A percentile compares a stretch with the other conserved stretches of the same genome.
These are phyloP conservation scores for Boletus coccyginus DNA, from an alignment of 768 basidiomycete species.

Conservation along the genomic window DNA sequence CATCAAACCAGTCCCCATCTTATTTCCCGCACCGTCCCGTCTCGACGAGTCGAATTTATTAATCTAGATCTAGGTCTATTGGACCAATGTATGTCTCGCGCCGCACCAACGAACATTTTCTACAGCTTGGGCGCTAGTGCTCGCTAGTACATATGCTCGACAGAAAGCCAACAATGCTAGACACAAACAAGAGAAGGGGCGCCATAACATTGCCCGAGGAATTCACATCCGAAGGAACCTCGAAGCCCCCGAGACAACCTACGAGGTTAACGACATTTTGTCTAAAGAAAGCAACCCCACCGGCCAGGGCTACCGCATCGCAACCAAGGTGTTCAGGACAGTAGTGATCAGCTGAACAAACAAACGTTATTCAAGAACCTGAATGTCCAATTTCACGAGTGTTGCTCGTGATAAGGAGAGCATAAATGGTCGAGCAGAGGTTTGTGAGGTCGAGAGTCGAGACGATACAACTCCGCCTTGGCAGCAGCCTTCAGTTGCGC, in stretches of 20 bases:
- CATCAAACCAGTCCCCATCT: too few species aligned
- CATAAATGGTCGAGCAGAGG: background rate
- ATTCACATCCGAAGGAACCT: background rate
- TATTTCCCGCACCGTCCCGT: background rate
- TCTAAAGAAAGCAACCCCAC: background rate
- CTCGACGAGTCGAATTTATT: background rate
- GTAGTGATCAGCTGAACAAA: background rate
- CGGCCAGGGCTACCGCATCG: background rate
- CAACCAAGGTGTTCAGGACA: background rate
- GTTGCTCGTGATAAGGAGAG: slow-evolving; percentile 2
- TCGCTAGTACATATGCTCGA: background rate
- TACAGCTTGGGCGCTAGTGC: background rate
- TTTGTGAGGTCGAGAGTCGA: background rate
- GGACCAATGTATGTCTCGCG: background rate
- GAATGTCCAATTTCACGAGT: too few species aligned
- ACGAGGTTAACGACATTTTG: background rate
- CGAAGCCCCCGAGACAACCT: slow-evolving; percentile 3
- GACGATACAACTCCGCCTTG: background rate
- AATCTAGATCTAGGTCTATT: background rate
- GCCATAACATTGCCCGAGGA: background rate
- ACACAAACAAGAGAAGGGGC: background rate
- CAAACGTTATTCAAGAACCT: background rate
- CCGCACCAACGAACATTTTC: background rate
- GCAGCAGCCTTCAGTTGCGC: background rate
- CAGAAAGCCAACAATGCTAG: background rate